phyloP scores from a whole-genome alignment of 441 rosid species.

The Lepidium campestre region DNA sequence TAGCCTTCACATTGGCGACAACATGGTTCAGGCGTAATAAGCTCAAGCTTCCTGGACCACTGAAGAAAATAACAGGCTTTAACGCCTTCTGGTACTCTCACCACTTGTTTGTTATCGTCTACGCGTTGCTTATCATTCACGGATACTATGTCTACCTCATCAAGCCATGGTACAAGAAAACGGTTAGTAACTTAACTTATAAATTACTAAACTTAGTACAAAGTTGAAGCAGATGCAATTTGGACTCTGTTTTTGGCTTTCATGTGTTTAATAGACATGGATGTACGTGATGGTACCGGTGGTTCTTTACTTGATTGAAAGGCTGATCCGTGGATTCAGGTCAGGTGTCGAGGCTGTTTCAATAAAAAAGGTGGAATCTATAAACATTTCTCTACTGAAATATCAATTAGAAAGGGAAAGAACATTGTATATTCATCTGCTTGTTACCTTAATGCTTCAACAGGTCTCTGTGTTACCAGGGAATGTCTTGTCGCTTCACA shows the following conservation, averaged over 20 bases:
- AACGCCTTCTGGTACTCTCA: constrained; percentile 75
- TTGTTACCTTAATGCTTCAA: not conserved
- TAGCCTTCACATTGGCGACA: constrained; percentile 53
- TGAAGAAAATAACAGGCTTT: constrained; percentile 56
- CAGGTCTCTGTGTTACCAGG: constrained; percentile 69
- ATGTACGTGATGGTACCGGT: constrained; percentile 67
- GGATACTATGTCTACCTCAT: constrained; percentile 46
- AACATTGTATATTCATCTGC: not conserved
- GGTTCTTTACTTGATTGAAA: constrained; percentile 44
- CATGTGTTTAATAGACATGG: constrained; percentile 45
- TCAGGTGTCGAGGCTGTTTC: constrained; percentile 53
- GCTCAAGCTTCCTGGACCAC: constrained; percentile 43
- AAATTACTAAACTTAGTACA: not conserved
- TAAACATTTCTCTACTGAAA: not conserved
- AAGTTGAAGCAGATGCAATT: not conserved
- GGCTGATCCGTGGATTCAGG: constrained; percentile 51
- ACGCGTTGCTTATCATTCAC: constrained; percentile 45
- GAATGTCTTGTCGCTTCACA: constrained; percentile 65
- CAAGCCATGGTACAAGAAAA: constrained; percentile 48
- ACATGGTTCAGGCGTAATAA: constrained; percentile 53
- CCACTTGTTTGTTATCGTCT: constrained; percentile 58
- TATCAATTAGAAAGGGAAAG: not conserved
- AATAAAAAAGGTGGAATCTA: constrained; percentile 43
- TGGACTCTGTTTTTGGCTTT: constrained; percentile 8
- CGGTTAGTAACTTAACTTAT: constrained; percentile 34